A percentile compares a stretch with the other conserved stretches of the same genome.
Conservation (phyloP, 495 filamentous ascomycete genomes). For the Xylaria curta region DNA sequence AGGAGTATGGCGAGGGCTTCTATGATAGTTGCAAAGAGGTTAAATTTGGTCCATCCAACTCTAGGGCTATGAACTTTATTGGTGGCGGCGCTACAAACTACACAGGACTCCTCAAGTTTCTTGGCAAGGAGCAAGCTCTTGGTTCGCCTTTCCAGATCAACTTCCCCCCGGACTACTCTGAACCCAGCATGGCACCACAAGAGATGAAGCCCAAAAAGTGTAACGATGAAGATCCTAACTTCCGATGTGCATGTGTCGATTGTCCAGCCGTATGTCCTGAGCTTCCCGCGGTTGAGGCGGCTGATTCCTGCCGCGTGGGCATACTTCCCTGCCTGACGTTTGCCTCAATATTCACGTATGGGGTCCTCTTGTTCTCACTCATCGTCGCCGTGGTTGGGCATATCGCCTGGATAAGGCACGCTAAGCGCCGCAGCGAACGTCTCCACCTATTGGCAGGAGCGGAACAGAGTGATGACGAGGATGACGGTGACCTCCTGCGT, state of each 20-base stretch:
- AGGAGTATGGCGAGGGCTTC: constrained; percentile 86
- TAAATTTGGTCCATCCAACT: constrained; percentile 92
- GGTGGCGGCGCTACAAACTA: constrained; percentile 95
- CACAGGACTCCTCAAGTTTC: constrained; percentile 79
- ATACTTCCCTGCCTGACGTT: constrained; percentile 89
- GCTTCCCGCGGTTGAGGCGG: constrained; percentile 72
- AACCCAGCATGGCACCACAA: constrained; percentile 68
- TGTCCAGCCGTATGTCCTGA: constrained; percentile 84
- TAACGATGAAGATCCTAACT: constrained; percentile 83
- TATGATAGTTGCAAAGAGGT: constrained; percentile 98
- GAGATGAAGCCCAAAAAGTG: constrained; percentile 77
- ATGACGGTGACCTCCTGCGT: constrained; percentile 80
- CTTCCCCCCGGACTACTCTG: constrained; percentile 71
- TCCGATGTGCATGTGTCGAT: constrained; percentile 91
- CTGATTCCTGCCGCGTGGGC: constrained; percentile 80
- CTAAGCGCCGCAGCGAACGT: constrained; percentile 75
- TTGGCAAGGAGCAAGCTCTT: constrained; percentile 86
- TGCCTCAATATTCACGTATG: constrained; percentile 85
- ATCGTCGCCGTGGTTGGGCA: constrained; percentile 72
- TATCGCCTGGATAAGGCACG: constrained; percentile 73
- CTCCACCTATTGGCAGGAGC: constrained; percentile 86
- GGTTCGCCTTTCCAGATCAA: constrained; percentile 98
- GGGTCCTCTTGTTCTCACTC: constrained; percentile 70
- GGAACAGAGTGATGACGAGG: constrained; percentile 85
- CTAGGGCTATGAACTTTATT: constrained; percentile 91